These are phyloP conservation scores for Yamadazyma triangularis DNA, from an alignment of 1,139 yeast genomes.

Conservation along the genomic window DNA sequence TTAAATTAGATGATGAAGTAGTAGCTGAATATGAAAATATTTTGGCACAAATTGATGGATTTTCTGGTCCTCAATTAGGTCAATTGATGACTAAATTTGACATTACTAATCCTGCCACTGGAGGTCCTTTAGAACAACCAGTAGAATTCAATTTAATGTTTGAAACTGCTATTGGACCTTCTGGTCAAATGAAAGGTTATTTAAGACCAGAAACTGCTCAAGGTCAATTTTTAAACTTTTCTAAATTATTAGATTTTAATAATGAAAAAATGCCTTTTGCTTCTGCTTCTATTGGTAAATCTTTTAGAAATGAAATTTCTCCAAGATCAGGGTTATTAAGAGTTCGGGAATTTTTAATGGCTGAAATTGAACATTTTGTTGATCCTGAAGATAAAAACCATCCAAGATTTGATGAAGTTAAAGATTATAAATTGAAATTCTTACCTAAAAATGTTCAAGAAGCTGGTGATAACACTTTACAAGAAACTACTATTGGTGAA, in stretches of 20 bases:
- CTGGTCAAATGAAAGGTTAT: slow-evolving; percentile 93
- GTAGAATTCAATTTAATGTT: slow-evolving; percentile 97
- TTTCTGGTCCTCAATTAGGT: slow-evolving; percentile 88
- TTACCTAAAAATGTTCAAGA: slow-evolving; percentile 85
- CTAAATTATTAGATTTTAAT: slow-evolving; percentile 89
- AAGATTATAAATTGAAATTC: slow-evolving; percentile 68
- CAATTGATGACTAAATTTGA: slow-evolving; percentile 75
- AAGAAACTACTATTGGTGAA: slow-evolving; percentile 72
- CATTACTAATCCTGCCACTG: slow-evolving; percentile 88
- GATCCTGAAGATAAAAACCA: slow-evolving; percentile 88
- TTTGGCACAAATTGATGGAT: slow-evolving; percentile 94
- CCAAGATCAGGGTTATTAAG: slow-evolving; percentile 97
- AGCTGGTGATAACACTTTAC: slow-evolving; percentile 70
- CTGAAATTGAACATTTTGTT: slow-evolving; percentile 97
- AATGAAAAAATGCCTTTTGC: slow-evolving; percentile 98
- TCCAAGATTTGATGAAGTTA: slow-evolving; percentile 71
- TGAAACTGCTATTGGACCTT: slow-evolving; percentile 98
- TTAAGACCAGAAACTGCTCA: slow-evolving; percentile 99
- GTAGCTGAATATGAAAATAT: slow-evolving; percentile 79
- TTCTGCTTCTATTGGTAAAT: slow-evolving; percentile 96
- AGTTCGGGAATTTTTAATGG: slow-evolving; percentile 98
- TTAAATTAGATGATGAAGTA: slow-evolving; percentile 76
- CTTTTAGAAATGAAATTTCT: slow-evolving; percentile 97
- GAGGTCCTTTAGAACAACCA: slow-evolving; percentile 83
- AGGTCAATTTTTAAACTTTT: slow-evolving; percentile 96